Evolutionary conservation across 108 stramenopile species (phyloP), one percentile per base, ranked within the genome.

Genomic region (Skeletonema potamos): DNA sequence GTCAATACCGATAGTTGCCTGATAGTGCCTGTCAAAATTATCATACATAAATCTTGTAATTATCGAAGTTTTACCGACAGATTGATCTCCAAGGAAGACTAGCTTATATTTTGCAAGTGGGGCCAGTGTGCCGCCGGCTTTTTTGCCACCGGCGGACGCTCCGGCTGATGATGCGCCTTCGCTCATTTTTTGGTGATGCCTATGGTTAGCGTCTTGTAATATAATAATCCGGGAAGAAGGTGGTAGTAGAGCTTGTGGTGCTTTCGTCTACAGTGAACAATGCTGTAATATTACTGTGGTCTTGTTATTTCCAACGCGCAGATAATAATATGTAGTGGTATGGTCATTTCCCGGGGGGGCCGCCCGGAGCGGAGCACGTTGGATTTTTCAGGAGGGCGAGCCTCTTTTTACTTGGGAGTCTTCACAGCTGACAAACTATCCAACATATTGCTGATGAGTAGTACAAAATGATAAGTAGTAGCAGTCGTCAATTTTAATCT

Each of bases 1-100:
- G 75, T 99, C 99, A 74, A 99, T 98, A 2, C 99, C 99, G 63
- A 99, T 99, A 6, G 99, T 99, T 17, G 99, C 98, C 82, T 98
- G 98, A 71, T 98, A 98, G 67, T 98, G 96, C 77, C 96, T 93
- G 77, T 98, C 98, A 69, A 96, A 95, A 74, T 92, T 93, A 68
- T 94, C 96, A 67, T 96, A 95, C 92, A 94, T 98, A 68, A 99
- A 99, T 8, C 98, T 83, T 11, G 97, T 99, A 71, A 99, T 99
- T 59, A 99, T 99, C 56, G 97, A 97, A 8, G 99, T 99, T 84
- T 99, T 99, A 3, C 99, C 99, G n/a, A 99, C 99, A 44, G 91
- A 89, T 81, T 98, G 97, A 66, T 99, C 99, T 11, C 99, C 99
- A 55, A 99, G 85, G 69, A 99, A 99, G 24, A 99, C 98, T n/a